phyloP scores from a whole-genome alignment of 768 basidiomycete genomes.

The Boletus barrowsii region DNA sequence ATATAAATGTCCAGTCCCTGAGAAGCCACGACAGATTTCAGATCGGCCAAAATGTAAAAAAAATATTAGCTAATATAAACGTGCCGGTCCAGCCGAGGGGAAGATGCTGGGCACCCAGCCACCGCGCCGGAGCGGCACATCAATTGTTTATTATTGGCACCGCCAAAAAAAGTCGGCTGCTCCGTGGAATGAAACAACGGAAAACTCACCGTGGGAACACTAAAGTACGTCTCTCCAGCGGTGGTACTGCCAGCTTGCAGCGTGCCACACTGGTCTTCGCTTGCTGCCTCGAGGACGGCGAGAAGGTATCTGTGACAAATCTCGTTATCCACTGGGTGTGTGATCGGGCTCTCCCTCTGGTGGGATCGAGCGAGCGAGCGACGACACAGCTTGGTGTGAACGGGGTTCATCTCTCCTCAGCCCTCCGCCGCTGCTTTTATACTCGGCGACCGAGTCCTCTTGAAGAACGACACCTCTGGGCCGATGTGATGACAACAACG shows the following conservation, averaged over 20 bases:
- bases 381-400: slow-evolving; percentile 9
- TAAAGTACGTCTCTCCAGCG: slow-evolving; percentile 11
- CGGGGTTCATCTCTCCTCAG: background rate
- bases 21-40: slow-evolving; percentile 13
- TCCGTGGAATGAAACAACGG: slow-evolving; percentile 29
- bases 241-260: slow-evolving; percentile 5
- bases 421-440: slow-evolving; percentile 22
- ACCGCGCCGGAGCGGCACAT: slow-evolving; percentile 24
- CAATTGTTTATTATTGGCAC: slow-evolving; percentile 29
- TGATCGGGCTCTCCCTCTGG: slow-evolving; percentile 2
- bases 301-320: slow-evolving; percentile 24
- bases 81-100: slow-evolving; percentile 28
- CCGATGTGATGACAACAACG: slow-evolving; percentile 12
- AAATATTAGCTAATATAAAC: slow-evolving; percentile 22
- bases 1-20: slow-evolving; percentile 25
- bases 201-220: slow-evolving; percentile 33
- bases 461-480: background rate
- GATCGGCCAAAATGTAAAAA: slow-evolving; percentile 8
- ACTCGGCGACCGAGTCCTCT: background rate
- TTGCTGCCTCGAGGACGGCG: slow-evolving; percentile 33
- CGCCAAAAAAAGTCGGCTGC: slow-evolving; percentile 20
- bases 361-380: slow-evolving; percentile 11
- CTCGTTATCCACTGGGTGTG: slow-evolving; percentile 21
- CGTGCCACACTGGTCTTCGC: slow-evolving; percentile 25
- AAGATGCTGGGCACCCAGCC: slow-evolving; percentile 18